phyloP scores from a whole-genome alignment of 306 rosid genomes.

The Vachellia pachyceras region DNA sequence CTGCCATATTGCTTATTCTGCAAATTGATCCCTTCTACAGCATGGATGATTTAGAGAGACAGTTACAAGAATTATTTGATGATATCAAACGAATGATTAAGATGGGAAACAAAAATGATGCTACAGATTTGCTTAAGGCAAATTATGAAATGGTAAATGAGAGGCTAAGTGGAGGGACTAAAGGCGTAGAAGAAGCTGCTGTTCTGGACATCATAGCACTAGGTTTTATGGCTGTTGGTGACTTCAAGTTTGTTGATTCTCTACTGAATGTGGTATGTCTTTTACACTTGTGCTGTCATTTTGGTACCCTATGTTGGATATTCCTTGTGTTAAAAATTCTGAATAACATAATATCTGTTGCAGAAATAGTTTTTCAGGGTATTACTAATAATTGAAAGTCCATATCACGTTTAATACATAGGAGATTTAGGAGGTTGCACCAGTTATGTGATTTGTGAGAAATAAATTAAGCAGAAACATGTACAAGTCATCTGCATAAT shows the following conservation, averaged over 20 bases:
- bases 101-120: slow-evolving; percentile 67
- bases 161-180: slow-evolving; percentile 60
- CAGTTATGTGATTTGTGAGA: slow-evolving; percentile 20
- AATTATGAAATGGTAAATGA: slow-evolving; percentile 83
- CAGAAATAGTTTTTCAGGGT: neutral
- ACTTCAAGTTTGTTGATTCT: slow-evolving; percentile 61
- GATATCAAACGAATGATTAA: slow-evolving; percentile 77
- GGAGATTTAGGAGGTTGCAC: slow-evolving; percentile 21
- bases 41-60: slow-evolving; percentile 53
- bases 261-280: slow-evolving; percentile 61
- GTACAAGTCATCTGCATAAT: slow-evolving; percentile 27
- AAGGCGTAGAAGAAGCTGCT: slow-evolving; percentile 90
- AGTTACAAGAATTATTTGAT: slow-evolving; percentile 76
- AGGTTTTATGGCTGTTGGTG: slow-evolving; percentile 85
- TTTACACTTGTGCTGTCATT: slow-evolving; percentile 32
- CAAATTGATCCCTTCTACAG: no score
- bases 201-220: slow-evolving; percentile 71
- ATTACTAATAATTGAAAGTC: slow-evolving; percentile 18
- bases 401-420: neutral
- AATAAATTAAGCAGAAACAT: slow-evolving; percentile 26
- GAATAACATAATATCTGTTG: slow-evolving; percentile 13
- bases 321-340: slow-evolving; percentile 11
- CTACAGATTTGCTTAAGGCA: slow-evolving; percentile 71
- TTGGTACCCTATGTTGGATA: slow-evolving; percentile 17
- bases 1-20: no score